Base-by-base conservation (phyloP, 805 yeast genomes). In the Kodamaea hsintzibuensis region DNA sequence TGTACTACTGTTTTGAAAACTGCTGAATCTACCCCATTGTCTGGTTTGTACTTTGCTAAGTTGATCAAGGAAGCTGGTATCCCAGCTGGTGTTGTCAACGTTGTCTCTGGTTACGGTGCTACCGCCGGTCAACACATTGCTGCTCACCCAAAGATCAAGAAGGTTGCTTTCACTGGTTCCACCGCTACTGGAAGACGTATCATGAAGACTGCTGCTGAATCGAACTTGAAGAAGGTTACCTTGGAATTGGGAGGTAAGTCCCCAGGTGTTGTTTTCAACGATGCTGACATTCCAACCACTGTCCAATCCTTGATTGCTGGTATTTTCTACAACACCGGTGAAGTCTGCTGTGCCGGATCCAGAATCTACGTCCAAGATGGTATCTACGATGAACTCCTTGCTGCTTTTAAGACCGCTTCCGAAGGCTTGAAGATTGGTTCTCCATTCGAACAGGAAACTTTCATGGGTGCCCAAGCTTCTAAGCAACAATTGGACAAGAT, bases 231-330 rank as follows among this genome's bases (percentile, higher is more conserved):
- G 82, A 91, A 89, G 72, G 90, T 91, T 59, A 92, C 98, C 44
- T 81, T 92, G 69, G 98, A 92, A 78, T 84, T 91, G 65, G 98
- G 98, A 68, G 98, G 98, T 69, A 92, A 92, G 78, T 91, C 97
- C 35, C 97, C 98, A 65, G 85, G 88, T 73, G 84, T 92, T 62
- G 86, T 92, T 49, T 91, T 88, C 68, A 85, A 86, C 66, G 98
- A 92, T 68, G 92, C 93, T 53, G 84, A 92, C 70, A 69, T 92
- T 55, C 84, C 86, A 53, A 78, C 80, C 65, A 89, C 97, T 50
- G 87, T 89, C 50, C 80, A 86, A 62, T 82, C 85, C 80, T 85
- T 91, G 61, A 81, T 88, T 55, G 69, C 81, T 54, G 97, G 97
- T 72, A 91, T 92, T 67, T 90, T 86, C 81, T 90, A 82, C 82